Evolutionary conservation across 1,139 yeast species (phyloP), one percentile per base, ranked within the genome.

Genomic region (Taiozyma onychis): DNA sequence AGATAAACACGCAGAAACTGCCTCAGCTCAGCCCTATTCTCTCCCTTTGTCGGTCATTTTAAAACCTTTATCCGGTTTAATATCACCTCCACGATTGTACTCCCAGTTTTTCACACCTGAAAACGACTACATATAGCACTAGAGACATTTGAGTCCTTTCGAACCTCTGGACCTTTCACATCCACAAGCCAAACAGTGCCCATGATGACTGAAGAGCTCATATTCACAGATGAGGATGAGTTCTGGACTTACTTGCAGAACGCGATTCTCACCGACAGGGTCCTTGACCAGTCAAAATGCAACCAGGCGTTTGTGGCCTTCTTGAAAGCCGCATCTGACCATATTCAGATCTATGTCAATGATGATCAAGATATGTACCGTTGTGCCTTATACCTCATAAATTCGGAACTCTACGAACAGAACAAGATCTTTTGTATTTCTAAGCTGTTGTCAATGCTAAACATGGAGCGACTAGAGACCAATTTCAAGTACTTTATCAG

Each of bases 401-500:
- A 69, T 21, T 70, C 73, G 1, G 56, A 57, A 8, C 52, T 68
- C 10, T 76, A 73, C 52, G 66, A 66, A 39, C 48, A 54, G 1
- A 67, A 75, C 49, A 58, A 62, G 45, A 66, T 65, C 32, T 77
- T 76, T 57, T 76, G 80, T 52, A 54, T 76, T 3, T 64, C 80
- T 39, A 76, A 76, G 56, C 62, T 74, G 63, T 59, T 75, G n/a
- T 73, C 79, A 1, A 57, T 76, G 42, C 52, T 76, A 48, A 65
- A 65, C 41, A 64, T 70, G 9, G 73, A 69, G 48, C 52, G 69
- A 0, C 61, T 72, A 11, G 72, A 71, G 16, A 65, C 67, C 46
- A 72, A 71, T 49, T 63, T 68, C 59, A 68, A 71, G 46, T 68
- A 77, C 44, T 63, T 73, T 10, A 71, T 79, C 16, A 79, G 83